Evolutionary conservation across 805 yeast genomes (phyloP), one percentile per base, ranked within the genome.

Genomic region (Blastobotrys mokoenaii): DNA sequence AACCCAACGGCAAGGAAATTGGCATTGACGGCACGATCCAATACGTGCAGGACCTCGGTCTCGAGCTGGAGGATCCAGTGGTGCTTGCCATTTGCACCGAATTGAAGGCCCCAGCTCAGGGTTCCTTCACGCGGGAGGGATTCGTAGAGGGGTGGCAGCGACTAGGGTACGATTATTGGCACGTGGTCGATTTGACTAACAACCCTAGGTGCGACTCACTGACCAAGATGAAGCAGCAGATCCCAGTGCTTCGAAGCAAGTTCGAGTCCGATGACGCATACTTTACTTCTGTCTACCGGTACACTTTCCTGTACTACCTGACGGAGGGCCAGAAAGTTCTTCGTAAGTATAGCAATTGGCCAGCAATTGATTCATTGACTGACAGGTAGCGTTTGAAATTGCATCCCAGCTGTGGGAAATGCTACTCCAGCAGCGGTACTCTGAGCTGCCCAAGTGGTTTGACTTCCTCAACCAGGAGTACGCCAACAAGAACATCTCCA

Each of bases 391-490:
- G 7, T 61, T 69, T 2, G 89, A 80, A 0, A 71, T 77, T 1
- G 90, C 95, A 0, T 62, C 72, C 1, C 84, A 76, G 15, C 84
- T 87, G 64, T 90, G 97, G 97, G 63, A 66, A 31, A 66, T 90
- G 30, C 69, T 89, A 34, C 70, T 89, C 18, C 52, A 69, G 10
- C 68, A 69, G 7, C 68, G 67, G 36, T 62, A 51, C 49, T 38
- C 49, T 7, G 38, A 49, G n/a, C 56, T 61, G 20, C 46, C 47
- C 11, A 39, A 47, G 10, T 90, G 95, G 90, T 65, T 71, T 43
- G 62, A 58, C 1, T 89, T 81, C 58, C 58, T 82, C 22, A 56
- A 55, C 2, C 18, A 36, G 3, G 61, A 59, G 1, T 67, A 64
- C 10, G 65, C 70, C 49, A 70, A 74, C 40, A 65, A 70, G 41